phyloP scores from a whole-genome alignment of 2,329 filamentous ascomycete genomes.

The Clonostachys rhizophaga region DNA sequence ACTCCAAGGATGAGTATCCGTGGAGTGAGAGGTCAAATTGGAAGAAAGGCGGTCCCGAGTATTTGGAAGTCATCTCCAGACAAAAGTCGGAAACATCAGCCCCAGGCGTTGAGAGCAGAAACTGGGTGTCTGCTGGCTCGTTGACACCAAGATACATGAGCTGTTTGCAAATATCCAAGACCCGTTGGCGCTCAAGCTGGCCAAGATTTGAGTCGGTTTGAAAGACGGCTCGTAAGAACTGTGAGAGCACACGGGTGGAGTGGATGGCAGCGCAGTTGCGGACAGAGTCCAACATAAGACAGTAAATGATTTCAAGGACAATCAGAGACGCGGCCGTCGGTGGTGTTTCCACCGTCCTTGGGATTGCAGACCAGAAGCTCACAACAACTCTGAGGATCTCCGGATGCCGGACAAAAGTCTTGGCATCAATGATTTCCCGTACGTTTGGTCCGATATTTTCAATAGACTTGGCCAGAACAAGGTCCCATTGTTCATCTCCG shows the following conservation, averaged over 20 bases:
- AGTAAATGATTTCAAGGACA: slow-evolving; percentile 59
- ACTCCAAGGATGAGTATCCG: slow-evolving; percentile 86
- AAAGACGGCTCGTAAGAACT: slow-evolving; percentile 61
- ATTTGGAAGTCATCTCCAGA: slow-evolving; percentile 67
- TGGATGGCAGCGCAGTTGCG: slow-evolving; percentile 71
- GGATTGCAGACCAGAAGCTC: slow-evolving; percentile 60
- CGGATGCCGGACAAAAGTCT: slow-evolving; percentile 51
- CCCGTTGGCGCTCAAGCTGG: slow-evolving; percentile 49
- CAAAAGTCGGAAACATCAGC: slow-evolving; percentile 61
- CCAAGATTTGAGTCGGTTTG: slow-evolving; percentile 42
- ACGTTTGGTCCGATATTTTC: slow-evolving; percentile 34
- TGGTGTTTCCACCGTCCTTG: slow-evolving; percentile 34
- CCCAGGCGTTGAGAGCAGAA: slow-evolving; percentile 54
- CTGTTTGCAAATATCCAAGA: slow-evolving; percentile 63
- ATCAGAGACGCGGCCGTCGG: slow-evolving; percentile 55
- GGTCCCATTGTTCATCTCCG: slow-evolving; percentile 29
- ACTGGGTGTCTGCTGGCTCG: slow-evolving; percentile 76
- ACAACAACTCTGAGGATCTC: slow-evolving; percentile 60
- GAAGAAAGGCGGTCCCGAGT: slow-evolving; percentile 77
- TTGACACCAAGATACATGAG: slow-evolving; percentile 74
- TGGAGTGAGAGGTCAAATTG: slow-evolving; percentile 89
- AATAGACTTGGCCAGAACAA: slow-evolving; percentile 26
- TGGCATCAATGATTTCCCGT: slow-evolving; percentile 41
- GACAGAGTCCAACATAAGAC: slow-evolving; percentile 55
- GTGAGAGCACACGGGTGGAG: slow-evolving; percentile 64